These are phyloP conservation scores for Penicillium aurantiogriseum DNA, from an alignment of 2,329 filamentous ascomycete genomes.

Conservation along the genomic window DNA sequence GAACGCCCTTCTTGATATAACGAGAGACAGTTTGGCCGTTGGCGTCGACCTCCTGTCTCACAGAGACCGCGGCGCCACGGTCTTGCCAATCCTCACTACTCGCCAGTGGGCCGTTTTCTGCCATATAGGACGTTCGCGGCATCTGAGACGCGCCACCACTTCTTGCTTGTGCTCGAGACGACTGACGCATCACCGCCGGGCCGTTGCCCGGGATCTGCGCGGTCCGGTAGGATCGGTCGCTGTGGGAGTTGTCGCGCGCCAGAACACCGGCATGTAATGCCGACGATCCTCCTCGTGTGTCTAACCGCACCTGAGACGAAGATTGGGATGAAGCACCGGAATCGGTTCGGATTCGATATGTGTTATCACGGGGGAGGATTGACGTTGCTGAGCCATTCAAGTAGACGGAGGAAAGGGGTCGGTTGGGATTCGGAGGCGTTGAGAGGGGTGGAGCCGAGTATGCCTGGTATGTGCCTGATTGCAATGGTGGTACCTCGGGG, in stretches of 20 bases:
- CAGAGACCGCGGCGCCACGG: constrained; percentile 79
- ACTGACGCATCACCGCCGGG: constrained; percentile 70
- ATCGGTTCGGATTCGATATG: constrained; percentile 59
- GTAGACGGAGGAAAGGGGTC: constrained; percentile 51
- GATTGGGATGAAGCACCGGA: constrained; percentile 58
- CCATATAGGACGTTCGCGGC: constrained; percentile 50
- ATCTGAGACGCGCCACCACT: constrained; percentile 34
- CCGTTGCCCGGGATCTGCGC: constrained; percentile 59
- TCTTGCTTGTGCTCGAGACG: constrained; percentile 68
- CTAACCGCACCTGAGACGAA: constrained; percentile 57
- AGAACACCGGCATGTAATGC: constrained; percentile 62
- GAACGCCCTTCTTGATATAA: constrained; percentile 92
- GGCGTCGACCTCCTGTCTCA: constrained; percentile 79
- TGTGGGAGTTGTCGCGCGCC: constrained; percentile 66
- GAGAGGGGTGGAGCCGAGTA: constrained; percentile 44
- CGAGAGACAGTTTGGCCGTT: constrained; percentile 78
- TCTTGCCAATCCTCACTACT: constrained; percentile 96
- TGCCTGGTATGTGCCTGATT: constrained; percentile 45
- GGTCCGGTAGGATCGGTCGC: constrained; percentile 66
- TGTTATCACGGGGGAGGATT: constrained; percentile 41
- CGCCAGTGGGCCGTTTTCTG: constrained; percentile 56
- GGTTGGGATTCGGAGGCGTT: constrained; percentile 37
- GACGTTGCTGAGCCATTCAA: constrained; percentile 44
- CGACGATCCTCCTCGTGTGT: constrained; percentile 60
- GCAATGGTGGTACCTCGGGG: constrained; percentile 42